These are phyloP conservation scores for Suillus bovinus DNA, from an alignment of 768 basidiomycete genomes.

Conservation along the genomic window DNA sequence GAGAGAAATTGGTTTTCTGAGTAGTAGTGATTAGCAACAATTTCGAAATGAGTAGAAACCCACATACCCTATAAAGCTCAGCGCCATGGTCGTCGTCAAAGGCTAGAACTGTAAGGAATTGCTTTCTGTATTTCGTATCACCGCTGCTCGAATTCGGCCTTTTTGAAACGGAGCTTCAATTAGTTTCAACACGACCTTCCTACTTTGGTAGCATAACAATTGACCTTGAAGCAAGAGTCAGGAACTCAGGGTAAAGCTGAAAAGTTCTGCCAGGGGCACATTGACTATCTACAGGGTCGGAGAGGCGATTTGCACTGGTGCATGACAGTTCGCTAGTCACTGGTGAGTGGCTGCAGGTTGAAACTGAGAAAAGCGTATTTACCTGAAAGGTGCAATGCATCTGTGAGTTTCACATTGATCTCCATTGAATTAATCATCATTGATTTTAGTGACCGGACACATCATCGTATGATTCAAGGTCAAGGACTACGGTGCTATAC, in stretches of 20 bases:
- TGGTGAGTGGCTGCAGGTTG: not conserved
- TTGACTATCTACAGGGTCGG: not conserved
- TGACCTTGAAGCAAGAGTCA: no score
- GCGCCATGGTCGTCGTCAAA: constrained; percentile 51
- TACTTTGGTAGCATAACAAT: not conserved
- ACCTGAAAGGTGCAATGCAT: not conserved
- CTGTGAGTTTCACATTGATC: not conserved
- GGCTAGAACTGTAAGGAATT: constrained; percentile 12
- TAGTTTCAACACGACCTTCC: not conserved
- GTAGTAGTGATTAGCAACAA: constrained; percentile 15
- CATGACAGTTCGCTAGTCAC: not conserved
- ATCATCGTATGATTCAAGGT: not conserved
- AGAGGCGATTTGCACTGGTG: not conserved
- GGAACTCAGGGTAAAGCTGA: no score
- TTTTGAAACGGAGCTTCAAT: constrained; percentile 32
- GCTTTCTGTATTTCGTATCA: constrained; percentile 15
- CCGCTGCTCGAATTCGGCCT: constrained; percentile 13
- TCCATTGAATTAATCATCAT: not conserved
- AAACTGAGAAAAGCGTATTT: not conserved
- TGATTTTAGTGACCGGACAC: not conserved
- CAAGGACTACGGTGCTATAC: not conserved
- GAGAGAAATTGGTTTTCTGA: constrained; percentile 84
- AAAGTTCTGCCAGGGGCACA: not conserved
- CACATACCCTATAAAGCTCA: constrained; percentile 73
- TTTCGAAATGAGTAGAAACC: not conserved